These are phyloP conservation scores for Fusarium pseudograminearum DNA, from an alignment of 2,329 filamentous ascomycete species.

Conservation along the genomic window DNA sequence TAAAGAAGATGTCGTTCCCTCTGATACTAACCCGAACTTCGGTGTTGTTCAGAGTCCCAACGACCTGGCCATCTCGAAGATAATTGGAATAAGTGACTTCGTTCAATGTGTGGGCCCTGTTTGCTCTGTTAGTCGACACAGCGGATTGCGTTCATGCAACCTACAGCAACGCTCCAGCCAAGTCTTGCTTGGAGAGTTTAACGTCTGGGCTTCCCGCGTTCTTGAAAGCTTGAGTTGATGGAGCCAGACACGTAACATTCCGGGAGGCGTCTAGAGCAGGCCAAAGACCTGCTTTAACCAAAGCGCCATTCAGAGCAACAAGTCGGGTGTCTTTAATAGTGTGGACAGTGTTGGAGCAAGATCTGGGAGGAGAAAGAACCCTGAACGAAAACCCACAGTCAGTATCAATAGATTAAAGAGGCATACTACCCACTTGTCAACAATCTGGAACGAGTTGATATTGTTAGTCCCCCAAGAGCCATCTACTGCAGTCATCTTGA, in stretches of 20 bases:
- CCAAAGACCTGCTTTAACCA: not conserved
- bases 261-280: not conserved
- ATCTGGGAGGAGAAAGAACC: conserved; percentile 27
- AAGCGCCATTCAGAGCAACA: not conserved
- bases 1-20: not conserved
- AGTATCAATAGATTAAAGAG: rapidly evolving
- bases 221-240: not conserved
- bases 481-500: conserved; percentile 40
- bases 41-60: not conserved
- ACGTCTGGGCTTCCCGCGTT: not conserved
- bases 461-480: conserved; percentile 37
- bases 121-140: not conserved
- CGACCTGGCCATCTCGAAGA: not conserved
- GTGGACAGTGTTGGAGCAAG: conserved; percentile 16
- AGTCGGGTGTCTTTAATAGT: not conserved
- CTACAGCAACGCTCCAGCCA: not conserved
- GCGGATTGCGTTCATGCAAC: rapidly evolving
- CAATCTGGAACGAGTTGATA: conserved; percentile 34
- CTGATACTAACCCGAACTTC: not conserved
- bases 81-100: not conserved
- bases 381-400: not conserved
- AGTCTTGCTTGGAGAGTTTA: not conserved
- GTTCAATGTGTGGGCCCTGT: not conserved
- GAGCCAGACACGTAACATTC: not conserved
- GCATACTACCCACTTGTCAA: conserved; percentile 27